Evolutionary conservation across 768 basidiomycete species (phyloP).

Genomic region (Naganishia randhawae): DNA sequence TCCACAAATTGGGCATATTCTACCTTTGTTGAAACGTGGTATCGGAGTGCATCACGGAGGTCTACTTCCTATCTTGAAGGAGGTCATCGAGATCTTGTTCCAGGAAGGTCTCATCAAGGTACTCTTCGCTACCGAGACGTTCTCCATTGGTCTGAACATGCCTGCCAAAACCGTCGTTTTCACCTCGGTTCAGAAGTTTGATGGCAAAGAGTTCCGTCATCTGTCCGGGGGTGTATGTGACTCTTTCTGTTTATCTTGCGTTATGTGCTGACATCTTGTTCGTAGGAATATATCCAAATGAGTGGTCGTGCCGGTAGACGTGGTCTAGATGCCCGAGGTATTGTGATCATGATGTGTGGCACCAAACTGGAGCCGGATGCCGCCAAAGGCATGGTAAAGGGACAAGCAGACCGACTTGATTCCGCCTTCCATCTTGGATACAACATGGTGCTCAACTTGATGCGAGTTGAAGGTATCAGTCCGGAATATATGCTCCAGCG

Average conservation of each 20-base stretch:
- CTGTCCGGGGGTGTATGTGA: constrained; percentile 58
- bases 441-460: constrained; percentile 97
- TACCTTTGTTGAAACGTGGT: constrained; percentile 81
- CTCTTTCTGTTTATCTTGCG: neutral
- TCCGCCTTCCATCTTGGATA: constrained; percentile 98
- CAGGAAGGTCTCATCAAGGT: constrained; percentile 92
- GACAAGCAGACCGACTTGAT: constrained; percentile 91
- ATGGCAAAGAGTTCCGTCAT: constrained; percentile 89
- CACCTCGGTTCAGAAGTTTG: constrained; percentile 90
- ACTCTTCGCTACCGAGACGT: constrained; percentile 93
- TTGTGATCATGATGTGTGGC: constrained; percentile 99
- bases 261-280: neutral
- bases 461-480: constrained; percentile 97
- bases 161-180: constrained; percentile 99
- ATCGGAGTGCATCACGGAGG: constrained; percentile 98
- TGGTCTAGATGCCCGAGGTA: constrained; percentile 95
- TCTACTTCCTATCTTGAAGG: constrained; percentile 91
- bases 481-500: constrained; percentile 97
- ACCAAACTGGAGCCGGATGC: constrained; percentile 89
- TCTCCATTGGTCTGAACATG: constrained; percentile 73
- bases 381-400: constrained; percentile 96
- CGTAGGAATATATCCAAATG: constrained; percentile 98
- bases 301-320: constrained; percentile 95
- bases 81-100: constrained; percentile 92
- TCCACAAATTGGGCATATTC: constrained; percentile 87